These are phyloP conservation scores for Paraconiothyrium brasiliense DNA, from an alignment of 2,329 filamentous ascomycete species.

Conservation along the genomic window DNA sequence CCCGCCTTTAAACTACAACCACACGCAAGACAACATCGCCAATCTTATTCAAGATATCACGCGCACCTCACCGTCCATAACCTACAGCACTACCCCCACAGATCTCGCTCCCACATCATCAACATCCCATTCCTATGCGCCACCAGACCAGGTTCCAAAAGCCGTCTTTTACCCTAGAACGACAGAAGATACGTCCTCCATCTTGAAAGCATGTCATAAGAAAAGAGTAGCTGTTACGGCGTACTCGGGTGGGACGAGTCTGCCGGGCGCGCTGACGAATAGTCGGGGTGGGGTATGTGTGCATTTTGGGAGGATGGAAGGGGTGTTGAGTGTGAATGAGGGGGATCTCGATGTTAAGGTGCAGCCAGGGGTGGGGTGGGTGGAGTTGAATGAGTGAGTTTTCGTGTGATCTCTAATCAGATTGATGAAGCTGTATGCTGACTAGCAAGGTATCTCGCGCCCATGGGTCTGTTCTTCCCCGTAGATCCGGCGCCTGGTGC, in stretches of 20 bases:
- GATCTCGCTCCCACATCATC: constrained; percentile 29
- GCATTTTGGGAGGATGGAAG: constrained; percentile 84
- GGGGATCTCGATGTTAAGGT: constrained; percentile 66
- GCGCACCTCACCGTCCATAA: constrained; percentile 14
- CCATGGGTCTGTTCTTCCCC: constrained; percentile 82
- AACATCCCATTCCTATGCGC: constrained; percentile 34
- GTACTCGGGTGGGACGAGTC: constrained; percentile 84
- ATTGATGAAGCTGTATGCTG: too few relatives aligned
- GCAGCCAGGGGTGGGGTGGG: constrained; percentile 78
- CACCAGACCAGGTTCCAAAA: constrained; percentile 49
- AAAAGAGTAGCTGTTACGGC: constrained; percentile 84
- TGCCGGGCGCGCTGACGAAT: constrained; percentile 86
- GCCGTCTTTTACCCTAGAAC: constrained; percentile 76
- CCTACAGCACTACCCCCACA: constrained; percentile 21
- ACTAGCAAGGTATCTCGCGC: constrained; percentile 57
- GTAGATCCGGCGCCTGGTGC: constrained; percentile 92
- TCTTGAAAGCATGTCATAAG: constrained; percentile 85
- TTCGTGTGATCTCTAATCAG: too few relatives aligned
- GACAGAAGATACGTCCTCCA: constrained; percentile 79
- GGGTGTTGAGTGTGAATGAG: constrained; percentile 76
- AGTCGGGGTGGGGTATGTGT: constrained; percentile 83
- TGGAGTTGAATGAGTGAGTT: constrained; percentile 72
- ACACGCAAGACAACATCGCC: constrained; percentile 21
- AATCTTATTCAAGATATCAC: constrained; percentile 11
- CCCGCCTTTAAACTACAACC: constrained; percentile 25